Percentiles rank a stretch among this genome's conserved stretches.
Conservation (phyloP, 2,329 filamentous ascomycete genomes). For the Ophiostoma sp. region DNA sequence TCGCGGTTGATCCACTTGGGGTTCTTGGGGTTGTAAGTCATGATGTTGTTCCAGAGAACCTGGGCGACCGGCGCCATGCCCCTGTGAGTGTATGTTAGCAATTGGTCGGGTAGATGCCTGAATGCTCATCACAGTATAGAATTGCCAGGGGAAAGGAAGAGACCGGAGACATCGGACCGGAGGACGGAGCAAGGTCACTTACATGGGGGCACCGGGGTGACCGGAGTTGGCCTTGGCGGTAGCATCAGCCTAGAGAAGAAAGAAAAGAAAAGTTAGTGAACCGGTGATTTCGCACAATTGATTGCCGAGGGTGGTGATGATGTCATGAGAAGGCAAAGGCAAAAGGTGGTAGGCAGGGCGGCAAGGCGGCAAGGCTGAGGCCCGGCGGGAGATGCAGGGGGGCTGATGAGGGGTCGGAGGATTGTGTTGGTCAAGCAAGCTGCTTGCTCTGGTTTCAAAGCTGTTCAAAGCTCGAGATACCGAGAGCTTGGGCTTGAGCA, state of each 20-base stretch:
- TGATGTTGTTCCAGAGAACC: constrained; percentile 97
- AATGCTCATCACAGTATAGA: neutral
- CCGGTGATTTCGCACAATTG: neutral
- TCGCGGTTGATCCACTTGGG: constrained; percentile 95
- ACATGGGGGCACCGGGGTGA: constrained; percentile 98
- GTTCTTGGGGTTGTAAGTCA: constrained; percentile 99
- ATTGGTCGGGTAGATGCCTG: constrained; percentile 25
- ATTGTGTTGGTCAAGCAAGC: neutral
- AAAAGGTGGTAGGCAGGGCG: no score
- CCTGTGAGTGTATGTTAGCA: constrained; percentile 38
- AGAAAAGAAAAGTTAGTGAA: constrained; percentile 16
- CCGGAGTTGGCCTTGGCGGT: constrained; percentile 93
- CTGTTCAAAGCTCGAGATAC: neutral
- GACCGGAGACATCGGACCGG: neutral
- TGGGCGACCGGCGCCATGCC: constrained; percentile 90
- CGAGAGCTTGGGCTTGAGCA: neutral
- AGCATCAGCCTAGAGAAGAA: constrained; percentile 76
- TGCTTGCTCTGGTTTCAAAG: neutral
- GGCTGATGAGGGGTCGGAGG: neutral
- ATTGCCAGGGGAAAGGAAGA: neutral
- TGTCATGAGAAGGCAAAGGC: constrained; percentile 17
- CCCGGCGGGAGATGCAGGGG: neutral
- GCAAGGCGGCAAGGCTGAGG: neutral
- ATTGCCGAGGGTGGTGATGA: constrained; percentile 11
- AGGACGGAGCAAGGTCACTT: constrained; percentile 33